Conservation (phyloP, 176 grass and related monocot species). For the Carex pumila region DNA sequence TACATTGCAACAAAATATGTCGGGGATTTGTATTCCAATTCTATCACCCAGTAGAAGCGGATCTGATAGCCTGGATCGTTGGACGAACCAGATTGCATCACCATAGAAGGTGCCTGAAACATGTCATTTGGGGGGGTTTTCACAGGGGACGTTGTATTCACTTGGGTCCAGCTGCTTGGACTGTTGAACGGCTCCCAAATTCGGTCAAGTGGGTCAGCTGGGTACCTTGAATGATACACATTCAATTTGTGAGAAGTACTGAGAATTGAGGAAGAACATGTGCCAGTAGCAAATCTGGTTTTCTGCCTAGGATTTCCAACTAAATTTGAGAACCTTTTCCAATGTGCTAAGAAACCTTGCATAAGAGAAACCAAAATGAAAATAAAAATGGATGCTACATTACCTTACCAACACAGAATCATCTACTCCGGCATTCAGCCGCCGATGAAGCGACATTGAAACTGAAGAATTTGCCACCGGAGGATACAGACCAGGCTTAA, state of each 20-base stretch:
- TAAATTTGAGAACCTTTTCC: neutral
- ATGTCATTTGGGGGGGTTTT: neutral
- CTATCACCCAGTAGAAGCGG: conserved; percentile 12
- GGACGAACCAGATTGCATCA: conserved; percentile 36
- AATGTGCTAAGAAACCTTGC: neutral
- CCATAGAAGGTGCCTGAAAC: conserved; percentile 28
- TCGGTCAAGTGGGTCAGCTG: conserved; percentile 32
- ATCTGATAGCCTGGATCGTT: conserved; percentile 25
- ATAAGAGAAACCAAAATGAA: neutral
- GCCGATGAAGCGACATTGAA: neutral
- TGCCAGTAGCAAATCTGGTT: neutral
- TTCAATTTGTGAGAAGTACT: neutral
- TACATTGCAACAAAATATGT: conserved; percentile 30
- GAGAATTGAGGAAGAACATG: neutral
- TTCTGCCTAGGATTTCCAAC: neutral
- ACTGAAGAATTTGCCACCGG: conserved; percentile 12
- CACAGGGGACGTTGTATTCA: conserved; percentile 27
- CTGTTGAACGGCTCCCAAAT: conserved; percentile 28
- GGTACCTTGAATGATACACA: conserved; percentile 15
- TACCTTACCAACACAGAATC: conserved; percentile 23
- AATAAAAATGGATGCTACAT: neutral
- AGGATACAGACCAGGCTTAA: conserved; percentile 19
- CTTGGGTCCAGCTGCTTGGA: conserved; percentile 1
- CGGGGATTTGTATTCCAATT: neutral
- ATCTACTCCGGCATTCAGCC: conserved; percentile 17